Base-by-base conservation (phyloP, 768 basidiomycete species). In the Coprinopsis marcescibilis region DNA sequence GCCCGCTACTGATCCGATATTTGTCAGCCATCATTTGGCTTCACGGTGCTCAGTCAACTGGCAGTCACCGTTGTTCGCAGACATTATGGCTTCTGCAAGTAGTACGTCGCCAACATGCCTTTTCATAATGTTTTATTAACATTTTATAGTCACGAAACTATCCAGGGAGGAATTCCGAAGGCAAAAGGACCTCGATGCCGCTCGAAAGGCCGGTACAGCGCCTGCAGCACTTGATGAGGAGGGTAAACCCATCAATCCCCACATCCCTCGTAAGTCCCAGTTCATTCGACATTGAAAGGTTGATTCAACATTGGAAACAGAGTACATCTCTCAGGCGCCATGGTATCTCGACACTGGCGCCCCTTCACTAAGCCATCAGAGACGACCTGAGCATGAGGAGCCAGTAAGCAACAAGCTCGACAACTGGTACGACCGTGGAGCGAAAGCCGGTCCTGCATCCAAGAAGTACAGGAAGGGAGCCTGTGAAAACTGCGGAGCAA, bases 391-490 rank as follows among this genome's bases (percentile, higher is more conserved):
- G 24, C 81, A 82, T 52, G 77, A 76, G 32, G 60, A 67, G 23
- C 67, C 71, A n/a, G n/a, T n/a, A 45, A 63, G 77, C 7, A 71
- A 73, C 60, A 89, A 87, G 64, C 81, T 94, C 55, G 83, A 93
- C 56, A 78, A 80, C 50, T 94, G 93, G 88, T 97, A 96, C 63
- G 87, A 91, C 65, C 78, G 95, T 53, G 90, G 90, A 12, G 75
- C 74, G 13, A 85, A 79, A 53, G 79, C 85, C 0, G 93, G 90
- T 10, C 92, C 92, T 1, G 91, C 91, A 2, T 89, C 95, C 23
- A 96, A 92, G 63, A 98, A 98, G 65, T 99, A 86, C 62, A 80
- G 96, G 53, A 94, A 95, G 61, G 96, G 96, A 26, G 96, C 96
- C 23, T 99, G 96, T 71, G 94, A 97, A 71, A 99, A 99, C 60